phyloP scores from a whole-genome alignment of 2,329 filamentous ascomycete species.

The Rutstroemia sp. region DNA sequence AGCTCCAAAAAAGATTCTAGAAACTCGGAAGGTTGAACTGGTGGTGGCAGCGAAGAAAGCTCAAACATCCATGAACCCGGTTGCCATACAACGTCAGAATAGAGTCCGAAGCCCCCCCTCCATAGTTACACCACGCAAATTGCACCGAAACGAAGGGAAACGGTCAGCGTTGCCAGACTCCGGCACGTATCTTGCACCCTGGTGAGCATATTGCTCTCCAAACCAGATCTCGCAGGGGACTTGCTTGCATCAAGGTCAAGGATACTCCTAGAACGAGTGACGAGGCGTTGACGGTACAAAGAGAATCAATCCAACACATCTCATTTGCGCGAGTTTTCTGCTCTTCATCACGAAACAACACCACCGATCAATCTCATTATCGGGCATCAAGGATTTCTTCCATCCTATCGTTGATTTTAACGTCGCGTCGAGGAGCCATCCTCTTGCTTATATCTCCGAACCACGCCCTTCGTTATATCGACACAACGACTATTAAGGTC shows the following conservation, averaged over 20 bases:
- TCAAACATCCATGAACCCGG: conserved; percentile 2
- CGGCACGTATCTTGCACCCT: conserved; percentile 11
- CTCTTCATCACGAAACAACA: not conserved
- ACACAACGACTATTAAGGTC: not conserved
- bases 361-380: conserved; percentile 5
- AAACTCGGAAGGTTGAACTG: not conserved
- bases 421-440: not conserved
- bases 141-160: not conserved
- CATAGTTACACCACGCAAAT: conserved; percentile 10
- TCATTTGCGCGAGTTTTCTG: conserved; percentile 7
- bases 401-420: conserved; percentile 4
- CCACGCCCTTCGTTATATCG: not conserved
- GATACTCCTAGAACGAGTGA: conserved; percentile 23
- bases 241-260: conserved; percentile 25
- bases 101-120: not conserved
- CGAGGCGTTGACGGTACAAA: conserved; percentile 18
- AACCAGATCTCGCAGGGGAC: conserved; percentile 22
- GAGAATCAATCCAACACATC: not conserved
- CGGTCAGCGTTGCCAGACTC: conserved; percentile 7
- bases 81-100: not conserved
- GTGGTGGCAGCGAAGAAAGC: not conserved
- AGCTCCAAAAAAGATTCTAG: not conserved
- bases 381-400: not conserved
- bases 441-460: not conserved
- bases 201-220: conserved; percentile 18